Evolutionary conservation across 2,329 filamentous ascomycete genomes (phyloP).

Genomic region (Fusarium caatingaense): DNA sequence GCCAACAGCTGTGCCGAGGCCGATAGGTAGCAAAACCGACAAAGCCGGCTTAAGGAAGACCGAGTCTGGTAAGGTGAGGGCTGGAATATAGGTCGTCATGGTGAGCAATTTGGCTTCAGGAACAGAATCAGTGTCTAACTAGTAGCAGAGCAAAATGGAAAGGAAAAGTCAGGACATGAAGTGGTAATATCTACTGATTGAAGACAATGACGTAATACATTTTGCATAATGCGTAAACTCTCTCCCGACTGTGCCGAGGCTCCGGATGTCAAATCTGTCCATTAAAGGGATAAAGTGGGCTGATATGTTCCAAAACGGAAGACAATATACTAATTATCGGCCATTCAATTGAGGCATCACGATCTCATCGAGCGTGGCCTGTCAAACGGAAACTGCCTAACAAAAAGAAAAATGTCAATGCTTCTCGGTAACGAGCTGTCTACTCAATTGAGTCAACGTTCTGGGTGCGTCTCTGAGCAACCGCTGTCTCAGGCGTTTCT

Average conservation of each 20-base stretch:
- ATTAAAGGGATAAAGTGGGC: conserved; percentile 25
- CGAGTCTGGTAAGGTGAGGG: conserved; percentile 76
- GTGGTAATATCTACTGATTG: conserved; percentile 13
- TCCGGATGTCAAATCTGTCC: conserved; percentile 2
- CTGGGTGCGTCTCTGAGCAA: conserved; percentile 22
- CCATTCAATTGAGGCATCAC: not conserved
- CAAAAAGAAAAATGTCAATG: not conserved
- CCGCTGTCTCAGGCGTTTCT: not conserved
- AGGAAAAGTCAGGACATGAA: not conserved
- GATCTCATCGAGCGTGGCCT: conserved; percentile 17
- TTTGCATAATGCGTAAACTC: not conserved
- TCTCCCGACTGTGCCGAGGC: conserved; percentile 11
- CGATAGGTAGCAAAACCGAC: conserved; percentile 80
- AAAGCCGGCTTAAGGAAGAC: conserved; percentile 78
- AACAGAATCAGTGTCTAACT: not conserved
- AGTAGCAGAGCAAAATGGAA: not conserved
- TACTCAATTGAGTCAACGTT: conserved; percentile 26
- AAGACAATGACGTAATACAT: conserved; percentile 45
- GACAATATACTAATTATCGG: conserved; percentile 8
- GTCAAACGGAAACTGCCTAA: not conserved
- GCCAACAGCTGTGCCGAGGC: conserved; percentile 78
- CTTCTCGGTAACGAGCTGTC: conserved; percentile 27
- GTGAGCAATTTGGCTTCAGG: conserved; percentile 39
- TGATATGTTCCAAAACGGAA: conserved; percentile 22
- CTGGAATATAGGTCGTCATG: conserved; percentile 86